A percentile compares a stretch with the other conserved stretches of the same genome.
phyloP scores from a whole-genome alignment of 768 basidiomycete species.

The Daedaleopsis sinensis region DNA sequence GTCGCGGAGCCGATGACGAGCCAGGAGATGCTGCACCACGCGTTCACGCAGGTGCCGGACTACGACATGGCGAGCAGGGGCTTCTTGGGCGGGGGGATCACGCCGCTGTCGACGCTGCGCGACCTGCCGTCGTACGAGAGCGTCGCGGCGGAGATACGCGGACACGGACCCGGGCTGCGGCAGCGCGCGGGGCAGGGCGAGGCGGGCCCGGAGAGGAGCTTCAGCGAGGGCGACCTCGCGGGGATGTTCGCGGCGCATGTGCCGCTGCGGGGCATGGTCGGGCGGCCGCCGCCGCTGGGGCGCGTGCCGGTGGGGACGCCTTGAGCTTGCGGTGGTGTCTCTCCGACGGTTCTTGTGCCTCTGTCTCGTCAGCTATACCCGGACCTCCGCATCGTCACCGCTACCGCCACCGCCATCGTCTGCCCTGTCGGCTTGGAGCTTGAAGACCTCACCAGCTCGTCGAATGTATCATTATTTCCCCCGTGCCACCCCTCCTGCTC shows the following conservation, averaged over 20 bases:
- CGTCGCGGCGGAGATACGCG: constrained; percentile 25
- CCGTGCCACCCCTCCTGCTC: neutral
- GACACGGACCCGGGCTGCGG: constrained; percentile 7
- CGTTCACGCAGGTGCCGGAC: constrained; percentile 80
- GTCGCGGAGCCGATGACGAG: constrained; percentile 29
- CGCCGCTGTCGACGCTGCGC: constrained; percentile 73
- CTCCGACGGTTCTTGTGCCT: neutral
- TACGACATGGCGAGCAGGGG: constrained; percentile 85
- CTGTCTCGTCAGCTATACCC: neutral
- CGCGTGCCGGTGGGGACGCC: constrained; percentile 15
- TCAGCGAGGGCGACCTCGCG: constrained; percentile 28
- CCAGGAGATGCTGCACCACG: constrained; percentile 53
- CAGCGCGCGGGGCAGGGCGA: constrained; percentile 1
- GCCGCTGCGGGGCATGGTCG: neutral
- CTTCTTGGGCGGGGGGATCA: constrained; percentile 87
- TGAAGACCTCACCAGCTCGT: neutral
- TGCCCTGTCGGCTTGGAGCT: neutral
- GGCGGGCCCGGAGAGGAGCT: constrained; percentile 21
- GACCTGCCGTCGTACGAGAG: constrained; percentile 92
- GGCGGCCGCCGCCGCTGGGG: constrained; percentile 5
- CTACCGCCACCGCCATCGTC: neutral
- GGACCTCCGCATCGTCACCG: too few species aligned
- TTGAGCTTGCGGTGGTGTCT: constrained; percentile 9
- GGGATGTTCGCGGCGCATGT: constrained; percentile 23
- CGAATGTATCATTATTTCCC: constrained; percentile 19